Conservation (phyloP, 345 rosid species). For the Capsella bursapastoris region DNA sequence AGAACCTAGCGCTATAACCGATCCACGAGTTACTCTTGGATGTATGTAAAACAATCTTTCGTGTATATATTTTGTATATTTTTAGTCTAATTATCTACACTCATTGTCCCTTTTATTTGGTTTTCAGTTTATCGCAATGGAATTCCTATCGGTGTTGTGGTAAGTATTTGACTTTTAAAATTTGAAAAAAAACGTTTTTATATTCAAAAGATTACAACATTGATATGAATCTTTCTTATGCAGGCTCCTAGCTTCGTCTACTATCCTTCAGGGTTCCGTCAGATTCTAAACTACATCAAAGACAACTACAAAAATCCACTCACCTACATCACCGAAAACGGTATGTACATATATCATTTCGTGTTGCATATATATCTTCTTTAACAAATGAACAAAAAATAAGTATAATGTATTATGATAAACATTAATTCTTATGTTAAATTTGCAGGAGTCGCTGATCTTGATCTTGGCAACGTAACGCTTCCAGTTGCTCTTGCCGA, state of each 20-base stretch:
- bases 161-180: neutral
- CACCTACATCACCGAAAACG: slow-evolving; percentile 43
- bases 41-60: slow-evolving; percentile 3
- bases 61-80: neutral
- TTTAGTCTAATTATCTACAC: neutral
- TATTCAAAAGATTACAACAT: neutral
- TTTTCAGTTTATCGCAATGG: slow-evolving; percentile 17
- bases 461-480: slow-evolving; percentile 27
- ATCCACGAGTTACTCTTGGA: slow-evolving; percentile 29
- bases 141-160: slow-evolving; percentile 36
- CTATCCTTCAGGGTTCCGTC: slow-evolving; percentile 37
- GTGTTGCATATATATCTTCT: no score
- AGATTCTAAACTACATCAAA: slow-evolving; percentile 33
- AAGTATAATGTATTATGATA: no score
- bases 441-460: slow-evolving; percentile 35
- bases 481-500: slow-evolving; percentile 32
- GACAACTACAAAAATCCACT: slow-evolving; percentile 34
- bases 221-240: neutral
- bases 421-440: neutral
- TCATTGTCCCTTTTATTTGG: neutral
- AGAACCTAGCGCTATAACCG: slow-evolving; percentile 24
- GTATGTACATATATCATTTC: neutral
- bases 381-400: no score
- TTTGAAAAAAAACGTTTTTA: neutral
- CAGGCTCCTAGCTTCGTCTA: slow-evolving; percentile 30